Percentiles rank a stretch among this genome's conserved stretches.
phyloP scores from a whole-genome alignment of 768 basidiomycete genomes.

The Candolleomyces efflorescens region DNA sequence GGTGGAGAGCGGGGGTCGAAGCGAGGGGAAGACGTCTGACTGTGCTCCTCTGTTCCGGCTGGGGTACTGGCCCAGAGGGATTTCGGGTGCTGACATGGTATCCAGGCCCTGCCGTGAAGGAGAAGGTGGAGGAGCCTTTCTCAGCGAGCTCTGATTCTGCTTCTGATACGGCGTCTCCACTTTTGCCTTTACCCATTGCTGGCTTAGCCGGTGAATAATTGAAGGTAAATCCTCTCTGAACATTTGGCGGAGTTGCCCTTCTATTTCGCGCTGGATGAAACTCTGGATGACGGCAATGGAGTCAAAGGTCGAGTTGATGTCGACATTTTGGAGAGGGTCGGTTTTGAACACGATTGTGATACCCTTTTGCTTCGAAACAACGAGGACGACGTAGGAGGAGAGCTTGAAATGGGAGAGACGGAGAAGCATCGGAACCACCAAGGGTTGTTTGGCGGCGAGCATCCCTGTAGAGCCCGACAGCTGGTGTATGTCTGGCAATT shows the following conservation, averaged over 20 bases:
- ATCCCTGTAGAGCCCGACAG: slow-evolving; percentile 82
- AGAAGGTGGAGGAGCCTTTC: slow-evolving; percentile 41
- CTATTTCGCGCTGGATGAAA: slow-evolving; percentile 96
- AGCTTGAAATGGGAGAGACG: slow-evolving; percentile 94
- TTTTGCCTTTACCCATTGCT: slow-evolving; percentile 93
- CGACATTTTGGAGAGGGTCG: slow-evolving; percentile 95
- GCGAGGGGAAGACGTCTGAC: slow-evolving; percentile 15
- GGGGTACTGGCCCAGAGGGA: slow-evolving; percentile 16
- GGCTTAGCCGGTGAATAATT: slow-evolving; percentile 93
- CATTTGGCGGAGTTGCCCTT: slow-evolving; percentile 96
- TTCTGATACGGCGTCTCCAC: slow-evolving; percentile 80
- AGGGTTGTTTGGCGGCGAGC: slow-evolving; percentile 90
- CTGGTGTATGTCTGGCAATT: slow-evolving; percentile 85
- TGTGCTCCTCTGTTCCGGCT: slow-evolving; percentile 11
- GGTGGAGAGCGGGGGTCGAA: slow-evolving; percentile 21
- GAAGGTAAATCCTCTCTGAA: slow-evolving; percentile 95
- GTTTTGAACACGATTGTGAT: slow-evolving; percentile 99
- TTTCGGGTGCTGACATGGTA: slow-evolving; percentile 39
- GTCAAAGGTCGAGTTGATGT: slow-evolving; percentile 97
- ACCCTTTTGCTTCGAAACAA: slow-evolving; percentile 96
- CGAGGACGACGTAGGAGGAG: slow-evolving; percentile 93
- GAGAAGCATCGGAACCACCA: slow-evolving; percentile 97
- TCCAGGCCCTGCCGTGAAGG: slow-evolving; percentile 29
- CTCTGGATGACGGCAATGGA: slow-evolving; percentile 97
- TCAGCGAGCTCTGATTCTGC: slow-evolving; percentile 25